Percentiles rank a stretch among this genome's conserved stretches.
Evolutionary conservation across 257 asterid species (phyloP).

Genomic region (Solanum etuberosum): DNA sequence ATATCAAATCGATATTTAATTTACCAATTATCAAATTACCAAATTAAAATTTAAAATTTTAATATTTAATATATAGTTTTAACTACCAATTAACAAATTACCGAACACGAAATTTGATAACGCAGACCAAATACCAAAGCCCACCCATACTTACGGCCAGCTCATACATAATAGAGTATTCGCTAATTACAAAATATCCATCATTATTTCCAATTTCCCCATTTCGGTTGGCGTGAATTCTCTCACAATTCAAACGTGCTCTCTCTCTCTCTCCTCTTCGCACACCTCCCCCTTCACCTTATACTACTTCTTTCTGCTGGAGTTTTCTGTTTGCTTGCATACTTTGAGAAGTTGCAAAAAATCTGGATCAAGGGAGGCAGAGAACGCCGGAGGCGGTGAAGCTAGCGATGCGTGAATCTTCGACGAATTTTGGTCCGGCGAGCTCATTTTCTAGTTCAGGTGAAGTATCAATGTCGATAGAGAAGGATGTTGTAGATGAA

Average conservation of each 20-base stretch:
- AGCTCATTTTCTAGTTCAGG: slow-evolving; percentile 31
- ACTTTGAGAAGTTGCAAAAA: not conserved
- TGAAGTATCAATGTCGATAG: slow-evolving; percentile 35
- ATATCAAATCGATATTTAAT: no score
- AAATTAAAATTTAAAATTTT: no score
- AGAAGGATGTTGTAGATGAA: slow-evolving; percentile 24
- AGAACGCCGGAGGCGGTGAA: slow-evolving; percentile 17
- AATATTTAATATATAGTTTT: no score
- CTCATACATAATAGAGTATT: not conserved
- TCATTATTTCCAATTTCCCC: not conserved
- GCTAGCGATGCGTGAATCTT: slow-evolving; percentile 25
- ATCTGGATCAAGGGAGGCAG: not conserved
- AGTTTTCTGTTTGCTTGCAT: not conserved
- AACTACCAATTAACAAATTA: no score
- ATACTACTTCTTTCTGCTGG: not conserved
- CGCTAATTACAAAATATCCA: not conserved
- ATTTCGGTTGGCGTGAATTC: not conserved
- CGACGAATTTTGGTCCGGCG: slow-evolving; percentile 16
- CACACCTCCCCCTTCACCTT: not conserved
- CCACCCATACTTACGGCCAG: no score
- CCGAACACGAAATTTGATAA: no score
- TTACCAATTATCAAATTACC: no score
- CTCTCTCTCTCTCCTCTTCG: not conserved
- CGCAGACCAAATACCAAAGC: no score
- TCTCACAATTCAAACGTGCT: not conserved